A percentile compares a stretch with the other conserved stretches of the same genome.
phyloP scores from a whole-genome alignment of 352 stramenopile genomes.

The Phytopythium helicoides region DNA sequence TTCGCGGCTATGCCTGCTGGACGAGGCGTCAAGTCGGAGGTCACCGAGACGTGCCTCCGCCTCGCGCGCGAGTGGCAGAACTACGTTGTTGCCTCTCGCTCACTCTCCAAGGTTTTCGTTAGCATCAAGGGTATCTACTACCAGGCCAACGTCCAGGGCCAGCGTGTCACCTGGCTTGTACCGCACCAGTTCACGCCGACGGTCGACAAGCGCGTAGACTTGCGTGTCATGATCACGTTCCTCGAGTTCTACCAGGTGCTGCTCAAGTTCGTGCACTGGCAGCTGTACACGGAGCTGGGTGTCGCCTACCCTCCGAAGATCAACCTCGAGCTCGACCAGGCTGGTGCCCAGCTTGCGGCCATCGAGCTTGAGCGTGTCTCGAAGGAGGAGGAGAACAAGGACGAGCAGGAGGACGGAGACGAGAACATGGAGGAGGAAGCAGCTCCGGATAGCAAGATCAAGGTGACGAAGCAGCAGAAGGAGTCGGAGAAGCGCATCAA shows the following conservation, averaged over 20 bases:
- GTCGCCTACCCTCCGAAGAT: slow-evolving; percentile 94
- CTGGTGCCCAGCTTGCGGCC: slow-evolving; percentile 64
- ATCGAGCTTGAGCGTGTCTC: slow-evolving; percentile 61
- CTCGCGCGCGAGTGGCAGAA: slow-evolving; percentile 96
- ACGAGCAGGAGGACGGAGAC: slow-evolving; percentile 25
- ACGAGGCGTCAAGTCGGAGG: slow-evolving; percentile 81
- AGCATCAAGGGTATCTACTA: slow-evolving; percentile 99
- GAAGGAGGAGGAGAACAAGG: slow-evolving; percentile 31
- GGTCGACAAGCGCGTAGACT: slow-evolving; percentile 97
- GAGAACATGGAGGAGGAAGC: slow-evolving; percentile 26
- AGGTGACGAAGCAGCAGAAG: slow-evolving; percentile 77
- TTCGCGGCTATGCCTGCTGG: slow-evolving; percentile 96
- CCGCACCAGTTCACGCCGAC: slow-evolving; percentile 98
- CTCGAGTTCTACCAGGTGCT: slow-evolving; percentile 99
- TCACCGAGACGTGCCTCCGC: slow-evolving; percentile 89
- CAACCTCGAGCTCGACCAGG: slow-evolving; percentile 78
- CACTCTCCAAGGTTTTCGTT: slow-evolving; percentile 98
- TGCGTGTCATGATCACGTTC: slow-evolving; percentile 99
- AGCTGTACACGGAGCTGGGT: slow-evolving; percentile 96
- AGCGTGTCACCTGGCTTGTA: slow-evolving; percentile 97
- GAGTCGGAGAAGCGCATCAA: slow-evolving; percentile 88
- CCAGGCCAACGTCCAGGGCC: slow-evolving; percentile 92
- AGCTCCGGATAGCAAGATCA: slow-evolving; percentile 34
- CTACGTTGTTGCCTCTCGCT: slow-evolving; percentile 89
- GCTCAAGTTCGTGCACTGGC: slow-evolving; percentile 98